These are phyloP conservation scores for Fusarium citri DNA, from an alignment of 2,329 filamentous ascomycete genomes.

Conservation along the genomic window DNA sequence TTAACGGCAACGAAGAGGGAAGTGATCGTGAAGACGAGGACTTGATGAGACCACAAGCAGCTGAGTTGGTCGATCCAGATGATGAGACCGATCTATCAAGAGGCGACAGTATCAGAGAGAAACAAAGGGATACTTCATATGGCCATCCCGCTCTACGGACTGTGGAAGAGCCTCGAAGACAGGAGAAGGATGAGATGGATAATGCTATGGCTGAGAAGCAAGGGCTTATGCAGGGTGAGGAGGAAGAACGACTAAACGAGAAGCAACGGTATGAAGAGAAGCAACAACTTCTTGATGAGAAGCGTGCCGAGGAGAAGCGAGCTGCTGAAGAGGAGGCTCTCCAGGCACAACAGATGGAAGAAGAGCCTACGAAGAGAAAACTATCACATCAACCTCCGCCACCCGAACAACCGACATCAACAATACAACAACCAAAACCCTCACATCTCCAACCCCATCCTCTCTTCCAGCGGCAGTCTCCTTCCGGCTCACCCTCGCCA, in stretches of 20 bases:
- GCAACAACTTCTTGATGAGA: constrained; percentile 2
- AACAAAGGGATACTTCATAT: constrained; percentile 1
- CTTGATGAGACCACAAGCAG: constrained; percentile 48
- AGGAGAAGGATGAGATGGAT: constrained; percentile 11
- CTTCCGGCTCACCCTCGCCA: constrained; percentile 17
- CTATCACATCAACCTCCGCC: constrained; percentile 1
- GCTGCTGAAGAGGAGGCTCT: constrained; percentile 3
- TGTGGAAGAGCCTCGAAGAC: constrained; percentile 2
- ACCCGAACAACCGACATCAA: constrained; percentile 10
- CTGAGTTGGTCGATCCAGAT: constrained; percentile 57
- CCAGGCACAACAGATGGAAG: not conserved
- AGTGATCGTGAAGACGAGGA: constrained; percentile 48
- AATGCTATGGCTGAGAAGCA: constrained; percentile 30
- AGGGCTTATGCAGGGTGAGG: constrained; percentile 7
- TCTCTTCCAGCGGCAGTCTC: constrained; percentile 29
- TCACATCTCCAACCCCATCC: constrained; percentile 37
- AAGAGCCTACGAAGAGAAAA: constrained; percentile 7
- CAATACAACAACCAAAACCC: constrained; percentile 19
- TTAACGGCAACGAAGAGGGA: constrained; percentile 75
- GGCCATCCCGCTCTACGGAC: not conserved
- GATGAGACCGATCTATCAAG: constrained; percentile 40
- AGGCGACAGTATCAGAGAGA: constrained; percentile 26
- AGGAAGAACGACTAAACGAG: constrained; percentile 7
- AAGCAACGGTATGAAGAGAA: constrained; percentile 5
- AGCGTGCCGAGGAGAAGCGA: constrained; percentile 11